A percentile compares a stretch with the other conserved stretches of the same genome.
Evolutionary conservation across 768 basidiomycete species (phyloP).

Genomic region (Lactarius indigo): DNA sequence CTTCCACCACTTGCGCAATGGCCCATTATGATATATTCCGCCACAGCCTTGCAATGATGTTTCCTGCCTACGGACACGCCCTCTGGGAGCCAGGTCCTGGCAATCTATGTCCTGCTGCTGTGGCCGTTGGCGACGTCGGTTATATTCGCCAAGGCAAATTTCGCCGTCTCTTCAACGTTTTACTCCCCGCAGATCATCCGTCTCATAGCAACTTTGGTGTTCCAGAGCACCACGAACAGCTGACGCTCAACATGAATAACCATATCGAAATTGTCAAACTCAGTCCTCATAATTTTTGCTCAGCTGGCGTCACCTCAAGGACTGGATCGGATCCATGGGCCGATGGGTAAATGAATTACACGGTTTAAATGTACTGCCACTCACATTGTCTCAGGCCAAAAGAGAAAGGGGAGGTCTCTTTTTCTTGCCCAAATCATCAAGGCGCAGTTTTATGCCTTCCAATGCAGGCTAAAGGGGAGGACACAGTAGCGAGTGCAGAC

Average conservation of each 20-base stretch:
- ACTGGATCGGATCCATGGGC: too few relatives aligned
- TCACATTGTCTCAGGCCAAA: too few relatives aligned
- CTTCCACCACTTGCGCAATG: background rate
- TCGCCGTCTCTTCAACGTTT: constrained; percentile 24
- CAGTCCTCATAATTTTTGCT: background rate
- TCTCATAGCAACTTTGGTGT: constrained; percentile 6
- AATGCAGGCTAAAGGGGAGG: too few relatives aligned
- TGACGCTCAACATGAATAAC: background rate
- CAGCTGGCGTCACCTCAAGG: background rate
- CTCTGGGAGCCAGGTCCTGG: constrained; percentile 24
- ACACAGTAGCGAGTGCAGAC: too few relatives aligned
- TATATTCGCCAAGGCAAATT: constrained; percentile 24
- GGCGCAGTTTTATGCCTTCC: too few relatives aligned
- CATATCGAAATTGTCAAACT: background rate
- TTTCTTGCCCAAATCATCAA: background rate
- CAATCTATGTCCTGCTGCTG: background rate
- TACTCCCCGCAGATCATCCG: constrained; percentile 11
- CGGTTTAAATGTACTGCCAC: too few relatives aligned
- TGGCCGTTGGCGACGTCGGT: constrained; percentile 27
- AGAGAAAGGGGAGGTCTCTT: background rate
- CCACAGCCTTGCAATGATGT: constrained; percentile 3
- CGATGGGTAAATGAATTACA: too few relatives aligned
- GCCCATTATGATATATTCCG: constrained; percentile 20
- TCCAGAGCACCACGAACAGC: constrained; percentile 11
- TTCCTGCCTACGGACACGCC: constrained; percentile 14